A percentile compares a stretch with the other conserved stretches of the same genome.
phyloP scores from a whole-genome alignment of 495 filamentous ascomycete genomes.

The Tuber brumale region DNA sequence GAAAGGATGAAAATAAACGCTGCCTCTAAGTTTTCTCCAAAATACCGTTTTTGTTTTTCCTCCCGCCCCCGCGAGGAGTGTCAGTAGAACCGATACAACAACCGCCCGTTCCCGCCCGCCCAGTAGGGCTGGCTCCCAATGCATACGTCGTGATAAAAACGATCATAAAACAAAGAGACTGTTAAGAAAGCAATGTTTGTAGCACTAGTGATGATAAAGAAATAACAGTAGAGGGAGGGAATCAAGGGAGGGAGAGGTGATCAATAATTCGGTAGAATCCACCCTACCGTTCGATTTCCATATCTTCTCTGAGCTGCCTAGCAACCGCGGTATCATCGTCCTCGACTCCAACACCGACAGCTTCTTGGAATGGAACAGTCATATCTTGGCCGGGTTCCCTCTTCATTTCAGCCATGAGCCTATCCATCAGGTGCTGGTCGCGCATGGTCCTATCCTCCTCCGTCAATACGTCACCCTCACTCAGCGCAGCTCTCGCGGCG shows the following conservation, averaged over 20 bases:
- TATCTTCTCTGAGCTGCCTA: slow-evolving; percentile 25
- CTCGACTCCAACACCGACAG: slow-evolving; percentile 5
- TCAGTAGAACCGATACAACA: neutral
- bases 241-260: slow-evolving; percentile 43
- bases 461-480: slow-evolving; percentile 32
- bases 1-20: neutral
- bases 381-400: slow-evolving; percentile 23
- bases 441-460: slow-evolving; percentile 40
- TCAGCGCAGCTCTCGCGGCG: slow-evolving; percentile 36
- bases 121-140: neutral
- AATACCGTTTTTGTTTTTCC: neutral
- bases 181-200: slow-evolving; percentile 13
- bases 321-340: slow-evolving; percentile 30
- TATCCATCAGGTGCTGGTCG: slow-evolving; percentile 40
- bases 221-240: slow-evolving; percentile 44
- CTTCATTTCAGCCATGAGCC: slow-evolving; percentile 40
- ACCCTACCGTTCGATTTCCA: slow-evolving; percentile 29
- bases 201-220: neutral
- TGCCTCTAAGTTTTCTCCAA: neutral
- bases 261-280: neutral
- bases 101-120: neutral
- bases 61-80: neutral
- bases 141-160: neutral
- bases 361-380: slow-evolving; percentile 27
- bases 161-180: neutral